phyloP scores from a whole-genome alignment of 2,329 filamentous ascomycete genomes.

The Exophiala aquamarina region DNA sequence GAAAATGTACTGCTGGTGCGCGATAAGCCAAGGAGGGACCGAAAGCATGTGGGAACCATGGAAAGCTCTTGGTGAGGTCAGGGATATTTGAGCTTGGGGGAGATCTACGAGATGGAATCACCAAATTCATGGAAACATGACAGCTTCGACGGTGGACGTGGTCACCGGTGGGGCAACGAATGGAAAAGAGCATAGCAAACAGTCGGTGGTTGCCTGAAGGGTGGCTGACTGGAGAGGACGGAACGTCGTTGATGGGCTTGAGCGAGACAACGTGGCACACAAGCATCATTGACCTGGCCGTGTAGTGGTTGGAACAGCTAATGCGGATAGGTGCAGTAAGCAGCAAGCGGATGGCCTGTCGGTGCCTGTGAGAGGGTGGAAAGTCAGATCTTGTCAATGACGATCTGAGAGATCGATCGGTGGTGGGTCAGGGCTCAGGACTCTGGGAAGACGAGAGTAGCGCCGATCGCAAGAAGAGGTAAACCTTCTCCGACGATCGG shows the following conservation, averaged over 20 bases:
- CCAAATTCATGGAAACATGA: neutral
- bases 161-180: too few species aligned
- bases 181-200: too few species aligned
- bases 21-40: neutral
- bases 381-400: too few species aligned
- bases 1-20: neutral
- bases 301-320: too few species aligned
- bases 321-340: slow-evolving; percentile 1
- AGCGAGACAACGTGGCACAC: slow-evolving; percentile 4
- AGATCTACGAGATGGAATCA: slow-evolving; percentile 7
- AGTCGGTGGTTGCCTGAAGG: too few species aligned
- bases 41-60: neutral
- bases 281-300: neutral
- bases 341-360: slow-evolving; percentile 1
- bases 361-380: too few species aligned
- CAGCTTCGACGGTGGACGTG: neutral
- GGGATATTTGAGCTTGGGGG: slow-evolving; percentile 5
- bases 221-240: neutral
- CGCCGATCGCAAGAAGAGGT: slow-evolving; percentile 10
- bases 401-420: slow-evolving; percentile 10
- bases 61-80: slow-evolving; percentile 2
- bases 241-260: neutral
- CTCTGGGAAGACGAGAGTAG: too few species aligned
- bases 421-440: too few species aligned
- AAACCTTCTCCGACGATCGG: neutral